Base-by-base conservation (phyloP, 2,329 filamentous ascomycete species). In the Colletotrichum cereale region DNA sequence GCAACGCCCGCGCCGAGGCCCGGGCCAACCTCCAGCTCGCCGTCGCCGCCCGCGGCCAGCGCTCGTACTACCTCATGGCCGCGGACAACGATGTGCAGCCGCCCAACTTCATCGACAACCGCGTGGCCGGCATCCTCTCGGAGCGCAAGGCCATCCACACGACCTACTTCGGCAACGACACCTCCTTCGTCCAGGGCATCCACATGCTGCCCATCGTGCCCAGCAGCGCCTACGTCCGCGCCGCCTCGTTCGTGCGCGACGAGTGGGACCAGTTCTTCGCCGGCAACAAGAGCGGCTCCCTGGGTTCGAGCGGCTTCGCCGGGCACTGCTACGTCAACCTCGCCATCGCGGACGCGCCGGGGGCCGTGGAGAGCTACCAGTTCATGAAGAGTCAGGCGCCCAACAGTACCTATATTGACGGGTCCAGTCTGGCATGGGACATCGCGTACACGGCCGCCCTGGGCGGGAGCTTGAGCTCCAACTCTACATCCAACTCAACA, bases 131-230 rank as follows among this genome's bases (percentile, higher is more conserved):
- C 2, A 88, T 88, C 72, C 79, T 95, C 3, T 96, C 96, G 76
- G 94, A 97, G 79, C 96, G 96, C 81, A 97, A 96, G 81, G 88
- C 92, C 66, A 92, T 97, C 78, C 92, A 96, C 79, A 90, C 91
- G 5, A 96, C 94, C 1, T 96, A 93, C 82, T 96, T 96, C 76
- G 92, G 68, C 52, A 36, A 93, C 56, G 79, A 62, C 11, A 62
- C 53, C 6, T 58, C 69, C 21, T 92, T 88, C 77, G 86, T 94
- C 71, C 79, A 85, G 76, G 90, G 91, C 67, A 93, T 93, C 75
- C 91, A 94, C 82, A 93, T 93, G 91, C 83, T 93, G 24, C 92
- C 92, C 2, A 80, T 93, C 48, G 84, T 89, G 64, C 90, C 92
- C 2, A 84, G 86, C 70, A 91, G 89, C 1, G 83, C 89, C 3